A percentile compares a stretch with the other conserved stretches of the same genome.
Evolutionary conservation across 345 rosid genomes (phyloP).

Genomic region (Populus tremula): DNA sequence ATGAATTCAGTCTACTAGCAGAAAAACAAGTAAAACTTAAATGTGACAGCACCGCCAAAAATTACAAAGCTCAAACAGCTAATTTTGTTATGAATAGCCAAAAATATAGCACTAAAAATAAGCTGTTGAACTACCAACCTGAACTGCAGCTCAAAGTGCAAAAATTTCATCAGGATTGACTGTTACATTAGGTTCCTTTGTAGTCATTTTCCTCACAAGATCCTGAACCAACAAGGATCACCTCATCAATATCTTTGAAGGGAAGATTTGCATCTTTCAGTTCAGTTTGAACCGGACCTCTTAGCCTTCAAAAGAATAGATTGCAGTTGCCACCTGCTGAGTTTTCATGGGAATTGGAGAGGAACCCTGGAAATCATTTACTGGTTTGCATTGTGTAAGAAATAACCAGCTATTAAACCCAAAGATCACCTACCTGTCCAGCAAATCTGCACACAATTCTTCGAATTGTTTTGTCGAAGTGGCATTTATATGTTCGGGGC

Average conservation of each 20-base stretch:
- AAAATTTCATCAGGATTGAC: constrained; percentile 94
- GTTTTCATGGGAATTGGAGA: too few species aligned
- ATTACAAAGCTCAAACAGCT: too few species aligned
- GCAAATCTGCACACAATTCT: constrained; percentile 12
- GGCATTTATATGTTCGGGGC: constrained; percentile 82
- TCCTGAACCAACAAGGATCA: constrained; percentile 61
- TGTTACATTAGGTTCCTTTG: constrained; percentile 80
- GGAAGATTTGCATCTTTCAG: constrained; percentile 77
- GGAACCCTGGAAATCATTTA: too few species aligned
- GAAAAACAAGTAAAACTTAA: too few species aligned
- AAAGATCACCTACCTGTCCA: constrained; percentile 46
- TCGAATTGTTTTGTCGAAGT: constrained; percentile 51
- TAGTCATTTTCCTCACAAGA: constrained; percentile 12
- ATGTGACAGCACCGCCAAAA: too few species aligned
- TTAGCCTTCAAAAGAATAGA: constrained; percentile 19
- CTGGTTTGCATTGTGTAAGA: too few species aligned
- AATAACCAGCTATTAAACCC: too few species aligned
- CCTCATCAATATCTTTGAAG: constrained; percentile 71
- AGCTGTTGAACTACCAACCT: constrained; percentile 45
- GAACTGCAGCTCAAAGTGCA: constrained; percentile 88
- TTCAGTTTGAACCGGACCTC: constrained; percentile 71
- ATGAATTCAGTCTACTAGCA: too few species aligned
- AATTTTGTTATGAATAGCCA: too few species aligned
- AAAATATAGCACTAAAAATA: constrained; percentile 44
- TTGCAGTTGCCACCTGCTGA: too few species aligned